Evolutionary conservation across 768 basidiomycete genomes (phyloP), one percentile per base, ranked within the genome.

Genomic region (Boletellus emodensis): DNA sequence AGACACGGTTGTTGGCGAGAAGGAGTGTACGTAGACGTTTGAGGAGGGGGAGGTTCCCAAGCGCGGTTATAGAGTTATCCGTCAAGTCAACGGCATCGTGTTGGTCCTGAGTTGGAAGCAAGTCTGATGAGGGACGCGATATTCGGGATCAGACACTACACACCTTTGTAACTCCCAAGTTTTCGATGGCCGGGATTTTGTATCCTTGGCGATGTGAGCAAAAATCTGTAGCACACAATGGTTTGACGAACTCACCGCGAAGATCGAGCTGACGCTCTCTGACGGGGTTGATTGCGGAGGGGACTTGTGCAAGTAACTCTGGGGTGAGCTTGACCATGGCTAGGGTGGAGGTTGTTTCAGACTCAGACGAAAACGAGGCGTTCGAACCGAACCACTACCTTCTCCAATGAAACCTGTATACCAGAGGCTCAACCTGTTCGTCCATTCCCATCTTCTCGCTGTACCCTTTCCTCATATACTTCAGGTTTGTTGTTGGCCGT

Each of bases 121-220:
- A 32, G 45, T 55, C 51, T 38, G 38, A 55, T 63, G 40, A 62
- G 61, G 44, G 30, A 50, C 43, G 40, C 35, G 52, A 54, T 51
- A 37, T 44, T 33, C 37, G 18, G 46, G 61, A 62, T 51, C 52
- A 41, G 55, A 59, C 49, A 55, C 56, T 36, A 69, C 81, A 59
- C 68, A 84, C 90, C 78, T 78, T 85, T 68, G 92, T 91, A 56
- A 94, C 88, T 77, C 92, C 93, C 58, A 95, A 79, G 78, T 95
- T 95, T 85, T 95, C 93, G 66, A 95, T 95, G 49, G 88, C 82
- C 47, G 93, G 92, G 58, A 94, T 94, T 81, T 91, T 93, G 74
- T 88, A 87, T 51, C 92, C 91, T 94, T 69, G 59, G 61, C 58
- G 46, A 44, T 37, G 47, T 68, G 44, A 69, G 54, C 39, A 30